Evolutionary conservation across 2,329 filamentous ascomycete genomes (phyloP).

Genomic region (Cordyceps sp.): DNA sequence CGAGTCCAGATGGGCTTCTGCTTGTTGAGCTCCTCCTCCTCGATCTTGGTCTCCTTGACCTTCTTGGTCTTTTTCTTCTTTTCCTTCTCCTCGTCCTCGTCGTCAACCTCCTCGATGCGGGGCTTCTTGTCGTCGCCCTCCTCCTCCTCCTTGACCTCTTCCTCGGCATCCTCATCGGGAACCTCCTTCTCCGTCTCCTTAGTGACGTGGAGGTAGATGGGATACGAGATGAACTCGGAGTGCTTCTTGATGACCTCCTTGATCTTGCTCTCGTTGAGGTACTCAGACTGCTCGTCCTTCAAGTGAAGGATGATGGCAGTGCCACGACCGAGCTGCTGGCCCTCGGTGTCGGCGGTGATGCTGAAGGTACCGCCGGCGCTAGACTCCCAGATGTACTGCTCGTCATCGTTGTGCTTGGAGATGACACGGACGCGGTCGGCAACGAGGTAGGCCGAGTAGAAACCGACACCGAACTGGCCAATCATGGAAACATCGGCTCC

Average conservation of each 20-base stretch:
- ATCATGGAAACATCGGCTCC: slow-evolving; percentile 99
- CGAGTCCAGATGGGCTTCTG: slow-evolving; percentile 99
- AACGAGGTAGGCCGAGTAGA: slow-evolving; percentile 99
- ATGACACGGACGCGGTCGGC: slow-evolving; percentile 90
- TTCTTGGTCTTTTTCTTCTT: slow-evolving; percentile 98
- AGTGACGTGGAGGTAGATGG: slow-evolving; percentile 98
- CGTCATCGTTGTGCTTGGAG: slow-evolving; percentile 99
- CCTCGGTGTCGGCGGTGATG: slow-evolving; percentile 77
- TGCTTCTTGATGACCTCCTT: slow-evolving; percentile 99
- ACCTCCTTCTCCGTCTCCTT: slow-evolving; percentile 99
- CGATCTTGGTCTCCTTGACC: slow-evolving; percentile 94
- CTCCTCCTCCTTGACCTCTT: slow-evolving; percentile 42
- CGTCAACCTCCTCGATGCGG: slow-evolving; percentile 85
- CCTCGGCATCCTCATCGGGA: slow-evolving; percentile 83
- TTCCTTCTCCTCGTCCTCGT: slow-evolving; percentile 69
- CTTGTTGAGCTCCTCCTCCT: slow-evolving; percentile 99
- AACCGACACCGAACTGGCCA: slow-evolving; percentile 99
- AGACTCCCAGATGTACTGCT: slow-evolving; percentile 99
- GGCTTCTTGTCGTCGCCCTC: slow-evolving; percentile 85
- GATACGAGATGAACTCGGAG: slow-evolving; percentile 99
- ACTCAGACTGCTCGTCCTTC: slow-evolving; percentile 98
- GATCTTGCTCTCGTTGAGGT: slow-evolving; percentile 96
- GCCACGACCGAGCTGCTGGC: slow-evolving; percentile 80
- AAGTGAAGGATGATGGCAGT: slow-evolving; percentile 97
- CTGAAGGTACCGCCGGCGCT: slow-evolving; percentile 94